Evolutionary conservation across 495 filamentous ascomycete species (phyloP).

Genomic region (Lindgomyces ingoldianus): DNA sequence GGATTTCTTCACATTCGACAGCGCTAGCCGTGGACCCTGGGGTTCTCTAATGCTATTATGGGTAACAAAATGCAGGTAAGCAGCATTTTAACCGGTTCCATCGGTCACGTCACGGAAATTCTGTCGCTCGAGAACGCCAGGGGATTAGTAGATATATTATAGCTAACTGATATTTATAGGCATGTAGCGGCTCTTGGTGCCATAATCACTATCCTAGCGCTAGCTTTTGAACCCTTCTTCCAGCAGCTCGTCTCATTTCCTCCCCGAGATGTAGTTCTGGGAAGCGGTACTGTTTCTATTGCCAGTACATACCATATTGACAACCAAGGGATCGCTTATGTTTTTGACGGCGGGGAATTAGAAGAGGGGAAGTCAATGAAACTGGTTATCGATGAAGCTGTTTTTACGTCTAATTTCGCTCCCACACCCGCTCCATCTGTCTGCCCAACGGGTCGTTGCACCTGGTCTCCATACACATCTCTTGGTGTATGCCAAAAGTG

Average conservation of each 20-base stretch:
- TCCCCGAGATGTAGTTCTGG: background rate
- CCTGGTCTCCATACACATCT: constrained; percentile 13
- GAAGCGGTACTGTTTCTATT: background rate
- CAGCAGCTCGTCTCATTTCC: constrained; percentile 44
- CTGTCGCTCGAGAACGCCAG: too few relatives aligned
- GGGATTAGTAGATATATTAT: too few relatives aligned
- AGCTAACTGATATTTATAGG: constrained; percentile 3
- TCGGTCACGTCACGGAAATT: too few relatives aligned
- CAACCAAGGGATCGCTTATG: background rate
- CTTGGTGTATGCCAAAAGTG: constrained; percentile 29
- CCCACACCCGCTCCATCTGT: background rate
- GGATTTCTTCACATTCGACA: constrained; percentile 24
- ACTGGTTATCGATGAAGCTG: background rate
- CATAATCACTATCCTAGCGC: constrained; percentile 32
- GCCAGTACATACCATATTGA: background rate
- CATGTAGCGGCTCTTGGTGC: constrained; percentile 41
- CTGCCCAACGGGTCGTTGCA: constrained; percentile 16
- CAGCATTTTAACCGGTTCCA: background rate
- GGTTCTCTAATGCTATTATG: constrained; percentile 21
- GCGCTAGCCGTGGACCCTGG: constrained; percentile 28
- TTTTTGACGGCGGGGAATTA: background rate
- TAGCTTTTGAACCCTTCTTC: constrained; percentile 45
- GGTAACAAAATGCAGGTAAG: constrained; percentile 19
- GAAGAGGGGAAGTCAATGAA: background rate
- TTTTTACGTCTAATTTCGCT: background rate